A percentile compares a stretch with the other conserved stretches of the same genome.
These are phyloP conservation scores for Wickerhamomyces chambardii DNA, from an alignment of 805 yeast species.

Conservation along the genomic window DNA sequence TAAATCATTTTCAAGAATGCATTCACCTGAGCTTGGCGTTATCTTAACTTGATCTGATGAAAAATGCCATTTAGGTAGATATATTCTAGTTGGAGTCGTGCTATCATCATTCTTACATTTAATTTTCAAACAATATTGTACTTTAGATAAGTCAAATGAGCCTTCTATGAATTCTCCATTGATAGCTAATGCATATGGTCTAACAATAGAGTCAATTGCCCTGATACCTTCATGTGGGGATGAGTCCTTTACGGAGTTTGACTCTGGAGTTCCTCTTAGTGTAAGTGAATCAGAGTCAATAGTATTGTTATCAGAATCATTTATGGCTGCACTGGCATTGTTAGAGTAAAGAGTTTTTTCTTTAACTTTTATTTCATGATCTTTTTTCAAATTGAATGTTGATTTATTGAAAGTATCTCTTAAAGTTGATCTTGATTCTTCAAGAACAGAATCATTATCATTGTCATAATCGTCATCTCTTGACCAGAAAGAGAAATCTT, in stretches of 20 bases:
- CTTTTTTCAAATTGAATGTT: not conserved
- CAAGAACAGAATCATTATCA: not conserved
- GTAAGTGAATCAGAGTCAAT: not conserved
- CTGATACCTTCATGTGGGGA: slow-evolving; percentile 49
- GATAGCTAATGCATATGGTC: slow-evolving; percentile 68
- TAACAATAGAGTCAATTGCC: slow-evolving; percentile 61
- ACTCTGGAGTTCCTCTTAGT: not conserved
- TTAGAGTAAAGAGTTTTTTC: no score
- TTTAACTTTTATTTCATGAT: slow-evolving; percentile 8
- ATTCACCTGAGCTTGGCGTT: slow-evolving; percentile 45
- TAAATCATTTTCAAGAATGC: slow-evolving; percentile 37
- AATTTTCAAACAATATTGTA: slow-evolving; percentile 40
- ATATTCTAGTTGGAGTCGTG: slow-evolving; percentile 46
- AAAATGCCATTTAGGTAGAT: slow-evolving; percentile 69
- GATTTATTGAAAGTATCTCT: not conserved
- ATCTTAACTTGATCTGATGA: slow-evolving; percentile 38
- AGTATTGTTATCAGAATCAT: not conserved
- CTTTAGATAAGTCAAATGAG: slow-evolving; percentile 47
- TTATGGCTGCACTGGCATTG: no score
- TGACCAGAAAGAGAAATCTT: slow-evolving; percentile 87
- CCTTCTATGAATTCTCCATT: slow-evolving; percentile 48
- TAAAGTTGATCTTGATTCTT: not conserved
- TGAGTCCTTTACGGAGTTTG: not conserved
- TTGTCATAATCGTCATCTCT: slow-evolving; percentile 37
- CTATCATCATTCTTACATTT: slow-evolving; percentile 17